These are phyloP conservation scores for Xerocomus nothofagi DNA, from an alignment of 1,284 basidiomycete genomes.

Conservation along the genomic window DNA sequence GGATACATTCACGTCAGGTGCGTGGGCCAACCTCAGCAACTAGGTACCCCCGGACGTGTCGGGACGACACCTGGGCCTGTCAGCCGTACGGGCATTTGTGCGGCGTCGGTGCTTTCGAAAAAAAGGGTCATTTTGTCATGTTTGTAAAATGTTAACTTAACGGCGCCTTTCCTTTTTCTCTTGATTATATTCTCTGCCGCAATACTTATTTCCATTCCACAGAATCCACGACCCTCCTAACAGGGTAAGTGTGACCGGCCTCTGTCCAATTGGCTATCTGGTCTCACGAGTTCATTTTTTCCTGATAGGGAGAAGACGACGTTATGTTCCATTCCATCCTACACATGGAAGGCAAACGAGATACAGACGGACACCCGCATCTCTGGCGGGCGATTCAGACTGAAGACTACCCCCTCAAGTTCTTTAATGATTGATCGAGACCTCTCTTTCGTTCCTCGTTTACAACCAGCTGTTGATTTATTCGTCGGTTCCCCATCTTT, in stretches of 20 bases:
- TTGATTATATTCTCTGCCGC: constrained; percentile 1
- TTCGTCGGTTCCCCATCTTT: background rate
- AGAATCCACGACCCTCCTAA: constrained; percentile 76
- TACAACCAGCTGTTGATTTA: background rate
- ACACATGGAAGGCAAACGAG: constrained; percentile 57
- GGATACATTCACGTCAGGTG: constrained; percentile 76
- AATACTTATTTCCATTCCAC: constrained; percentile 13
- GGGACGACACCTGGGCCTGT: background rate
- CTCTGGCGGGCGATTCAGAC: constrained; percentile 67
- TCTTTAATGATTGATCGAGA: constrained; percentile 52
- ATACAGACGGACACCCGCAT: constrained; percentile 52
- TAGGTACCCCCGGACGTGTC: background rate
- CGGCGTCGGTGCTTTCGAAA: constrained; percentile 1
- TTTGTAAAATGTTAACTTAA: constrained; percentile 13
- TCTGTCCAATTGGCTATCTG: background rate
- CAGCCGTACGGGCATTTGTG: constrained; percentile 7
- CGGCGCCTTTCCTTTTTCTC: constrained; percentile 6
- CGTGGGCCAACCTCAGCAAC: constrained; percentile 21
- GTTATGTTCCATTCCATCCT: constrained; percentile 70
- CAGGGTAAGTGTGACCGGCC: constrained; percentile 44
- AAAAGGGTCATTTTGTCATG: too few species aligned
- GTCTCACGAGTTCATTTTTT: constrained; percentile 14
- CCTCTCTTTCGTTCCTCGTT: background rate
- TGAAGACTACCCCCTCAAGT: constrained; percentile 56
- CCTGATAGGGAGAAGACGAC: constrained; percentile 57